Base-by-base conservation (phyloP, 257 asterid genomes). In the Solanum paucissectum region DNA sequence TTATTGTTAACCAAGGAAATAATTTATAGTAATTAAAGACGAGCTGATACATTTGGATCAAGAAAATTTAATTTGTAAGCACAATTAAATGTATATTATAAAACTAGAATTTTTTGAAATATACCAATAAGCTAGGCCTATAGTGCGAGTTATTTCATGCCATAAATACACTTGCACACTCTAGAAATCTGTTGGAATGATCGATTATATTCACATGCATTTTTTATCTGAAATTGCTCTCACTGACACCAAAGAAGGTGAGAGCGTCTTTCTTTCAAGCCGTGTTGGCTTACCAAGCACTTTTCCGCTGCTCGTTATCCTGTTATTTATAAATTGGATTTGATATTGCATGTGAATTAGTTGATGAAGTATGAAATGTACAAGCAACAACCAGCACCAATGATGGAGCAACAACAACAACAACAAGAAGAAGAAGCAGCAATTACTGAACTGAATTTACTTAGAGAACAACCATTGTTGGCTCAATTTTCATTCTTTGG, bases 401-500 rank as follows among this genome's bases (percentile, higher is more conserved):
- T 16, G 64, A 81, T 81, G 85, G 68, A 46, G 38, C 84, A 79
- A 20, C 33, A 90, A 9, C 37, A 90, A 20, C 87, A 25, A 40
- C 0, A 74, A 34, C 3, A 74, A 37, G 20, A 92, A 21, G 92
- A 91, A 23, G 86, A 79, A 14, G 90, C 88, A 18, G 91, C 91
- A 14, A 90, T 93, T 94, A 93, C 94, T 8, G 97, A 95, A 60
- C 86, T 93, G 82, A 94, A 88, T 87, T 82, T 94, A 20, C 85
- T 90, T 18, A 96, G 93, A 82, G 90, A 92, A 32, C 94, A 94
- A 87, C 92, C 92, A 10, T 76, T 95, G 82, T 14, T 92, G 87
- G 92, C 92, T 69, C 96, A 94, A 83, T 93, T 95, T 86, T 90
- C 93, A 20, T 93, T 95, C 49, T 90, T 88, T n/a, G 98, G 94